A percentile compares a stretch with the other conserved stretches of the same genome.
phyloP scores from a whole-genome alignment of 148 eudicot genomes.

The Vaccinium corymbosum region DNA sequence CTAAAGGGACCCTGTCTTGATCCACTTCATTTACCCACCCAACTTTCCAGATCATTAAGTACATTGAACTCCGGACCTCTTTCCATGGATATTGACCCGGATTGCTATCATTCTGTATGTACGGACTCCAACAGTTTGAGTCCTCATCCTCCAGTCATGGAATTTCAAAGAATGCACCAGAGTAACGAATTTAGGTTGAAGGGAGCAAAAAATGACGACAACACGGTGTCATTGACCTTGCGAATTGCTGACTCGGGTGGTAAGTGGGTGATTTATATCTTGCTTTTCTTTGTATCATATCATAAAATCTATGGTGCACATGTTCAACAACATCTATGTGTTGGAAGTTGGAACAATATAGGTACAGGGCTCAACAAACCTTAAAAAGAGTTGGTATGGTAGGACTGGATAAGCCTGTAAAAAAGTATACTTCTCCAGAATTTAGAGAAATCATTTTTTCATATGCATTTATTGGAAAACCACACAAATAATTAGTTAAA shows the following conservation, averaged over 20 bases:
- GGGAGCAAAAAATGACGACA: constrained; percentile 52
- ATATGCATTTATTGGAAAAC: background rate
- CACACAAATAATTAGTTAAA: background rate
- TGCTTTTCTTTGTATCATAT: background rate
- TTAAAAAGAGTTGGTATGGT: background rate
- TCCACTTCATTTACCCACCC: constrained; percentile 35
- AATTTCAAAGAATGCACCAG: constrained; percentile 47
- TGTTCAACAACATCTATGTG: background rate
- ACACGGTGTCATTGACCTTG: constrained; percentile 58
- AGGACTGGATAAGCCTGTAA: background rate
- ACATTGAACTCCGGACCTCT: constrained; percentile 30
- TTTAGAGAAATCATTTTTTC: background rate
- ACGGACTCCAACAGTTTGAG: constrained; percentile 30
- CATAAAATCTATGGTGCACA: background rate
- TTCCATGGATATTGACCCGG: constrained; percentile 69
- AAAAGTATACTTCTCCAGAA: background rate
- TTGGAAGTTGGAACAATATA: background rate
- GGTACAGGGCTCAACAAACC: background rate
- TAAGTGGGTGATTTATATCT: constrained; percentile 12
- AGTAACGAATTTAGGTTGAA: constrained; percentile 62
- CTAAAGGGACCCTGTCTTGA: constrained; percentile 30
- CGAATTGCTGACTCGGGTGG: constrained; percentile 57
- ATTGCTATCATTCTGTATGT: constrained; percentile 35
- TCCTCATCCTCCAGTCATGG: constrained; percentile 38
- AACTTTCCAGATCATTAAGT: constrained; percentile 26